phyloP scores from a whole-genome alignment of 108 stramenopile genomes.

The Fistulifera pelliculosa region DNA sequence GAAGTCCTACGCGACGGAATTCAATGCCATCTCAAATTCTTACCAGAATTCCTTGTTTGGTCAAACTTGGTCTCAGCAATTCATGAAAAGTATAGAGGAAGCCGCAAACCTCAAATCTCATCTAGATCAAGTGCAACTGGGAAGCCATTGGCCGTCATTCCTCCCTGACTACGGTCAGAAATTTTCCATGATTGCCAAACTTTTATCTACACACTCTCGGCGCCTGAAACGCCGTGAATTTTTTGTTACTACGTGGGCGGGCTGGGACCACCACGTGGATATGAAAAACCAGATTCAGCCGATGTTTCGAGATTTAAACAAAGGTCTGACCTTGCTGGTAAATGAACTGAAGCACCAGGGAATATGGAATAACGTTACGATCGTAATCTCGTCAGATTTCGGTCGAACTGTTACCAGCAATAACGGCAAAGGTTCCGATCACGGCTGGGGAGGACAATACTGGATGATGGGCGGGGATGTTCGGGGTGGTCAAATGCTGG shows the following conservation, averaged over 20 bases:
- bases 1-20: not conserved
- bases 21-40: not conserved
- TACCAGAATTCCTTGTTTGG: conserved; percentile 17
- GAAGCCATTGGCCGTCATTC: not conserved
- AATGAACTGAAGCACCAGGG: conserved; percentile 23
- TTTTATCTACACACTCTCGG: conserved; percentile 32
- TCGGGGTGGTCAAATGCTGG: conserved; percentile 39
- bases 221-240: conserved; percentile 43
- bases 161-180: not conserved
- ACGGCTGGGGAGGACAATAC: conserved; percentile 54
- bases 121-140: not conserved
- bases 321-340: conserved; percentile 19
- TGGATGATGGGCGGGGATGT: conserved; percentile 40
- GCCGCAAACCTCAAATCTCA: not conserved
- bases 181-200: conserved; percentile 30
- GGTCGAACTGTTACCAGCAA: conserved; percentile 30
- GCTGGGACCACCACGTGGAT: conserved; percentile 53
- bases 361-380: conserved; percentile 27
- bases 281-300: conserved; percentile 8
- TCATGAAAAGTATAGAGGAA: conserved; percentile 12
- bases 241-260: conserved; percentile 45
- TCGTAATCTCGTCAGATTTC: conserved; percentile 29
- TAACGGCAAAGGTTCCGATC: conserved; percentile 46
- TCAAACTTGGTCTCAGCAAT: conserved; percentile 28
- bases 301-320: conserved; percentile 16